Evolutionary conservation across 1,284 basidiomycete species (phyloP).

Genomic region (Afroboletus lepidellus): DNA sequence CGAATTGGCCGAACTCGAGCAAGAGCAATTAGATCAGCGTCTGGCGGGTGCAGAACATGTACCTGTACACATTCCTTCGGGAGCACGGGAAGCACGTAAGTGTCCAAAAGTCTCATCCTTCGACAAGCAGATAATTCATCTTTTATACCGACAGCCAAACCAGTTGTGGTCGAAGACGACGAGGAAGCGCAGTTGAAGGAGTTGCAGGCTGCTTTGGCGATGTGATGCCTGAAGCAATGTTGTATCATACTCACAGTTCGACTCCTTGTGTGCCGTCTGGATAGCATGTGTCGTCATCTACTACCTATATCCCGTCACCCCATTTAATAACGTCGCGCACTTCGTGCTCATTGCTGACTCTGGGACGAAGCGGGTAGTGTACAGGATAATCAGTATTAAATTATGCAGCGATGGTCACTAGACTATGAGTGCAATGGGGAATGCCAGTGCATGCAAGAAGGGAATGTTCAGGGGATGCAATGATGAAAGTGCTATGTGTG

Average conservation of each 20-base stretch:
- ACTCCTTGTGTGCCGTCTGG: constrained; percentile 5
- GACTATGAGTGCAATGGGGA: constrained; percentile 29
- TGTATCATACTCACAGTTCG: constrained; percentile 9
- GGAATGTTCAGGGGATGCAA: constrained; percentile 28
- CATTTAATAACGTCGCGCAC: constrained; percentile 27
- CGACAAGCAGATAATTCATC: constrained; percentile 6
- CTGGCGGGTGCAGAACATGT: constrained; percentile 89
- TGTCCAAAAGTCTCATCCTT: constrained; percentile 12
- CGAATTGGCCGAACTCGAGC: constrained; percentile 89
- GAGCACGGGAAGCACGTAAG: constrained; percentile 60
- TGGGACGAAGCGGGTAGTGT: constrained; percentile 31
- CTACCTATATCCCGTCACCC: constrained; percentile 33
- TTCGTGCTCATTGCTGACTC: constrained; percentile 21
- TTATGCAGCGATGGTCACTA: constrained; percentile 35
- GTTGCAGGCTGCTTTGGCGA: constrained; percentile 89
- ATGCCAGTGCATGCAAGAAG: constrained; percentile 29
- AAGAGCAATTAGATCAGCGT: constrained; percentile 87
- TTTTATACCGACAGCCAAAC: constrained; percentile 16
- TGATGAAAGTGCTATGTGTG: constrained; percentile 26
- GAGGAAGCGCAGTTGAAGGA: constrained; percentile 91
- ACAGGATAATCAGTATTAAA: constrained; percentile 41
- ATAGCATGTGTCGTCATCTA: constrained; percentile 31
- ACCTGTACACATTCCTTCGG: constrained; percentile 82
- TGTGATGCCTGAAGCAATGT: constrained; percentile 47
- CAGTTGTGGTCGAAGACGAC: constrained; percentile 76